Evolutionary conservation across 1,139 yeast genomes (phyloP).

Genomic region (Yamadazyma atlantica): DNA sequence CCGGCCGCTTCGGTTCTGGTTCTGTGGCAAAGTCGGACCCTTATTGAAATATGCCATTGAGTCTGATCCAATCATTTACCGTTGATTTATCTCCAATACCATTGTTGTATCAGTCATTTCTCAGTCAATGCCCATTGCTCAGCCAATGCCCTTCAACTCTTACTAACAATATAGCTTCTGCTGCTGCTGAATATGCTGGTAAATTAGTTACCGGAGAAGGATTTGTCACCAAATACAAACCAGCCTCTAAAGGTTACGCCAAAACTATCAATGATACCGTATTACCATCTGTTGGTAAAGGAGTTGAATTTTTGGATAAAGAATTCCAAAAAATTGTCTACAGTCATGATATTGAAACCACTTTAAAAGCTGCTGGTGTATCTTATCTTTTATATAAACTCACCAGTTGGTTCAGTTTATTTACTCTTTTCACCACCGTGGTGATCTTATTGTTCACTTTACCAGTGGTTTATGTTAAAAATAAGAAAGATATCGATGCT

Average conservation of each 20-base stretch:
- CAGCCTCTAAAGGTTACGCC: conserved; percentile 41
- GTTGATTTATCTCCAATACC: too few species aligned
- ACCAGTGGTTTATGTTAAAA: conserved; percentile 72
- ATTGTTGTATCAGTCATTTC: too few species aligned
- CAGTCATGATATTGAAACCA: conserved; percentile 64
- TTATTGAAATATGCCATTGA: too few species aligned
- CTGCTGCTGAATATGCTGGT: conserved; percentile 69
- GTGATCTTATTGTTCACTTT: conserved; percentile 68
- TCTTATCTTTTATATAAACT: conserved; percentile 68
- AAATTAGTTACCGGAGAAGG: conserved; percentile 70
- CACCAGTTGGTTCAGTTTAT: conserved; percentile 75
- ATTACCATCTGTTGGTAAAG: conserved; percentile 45
- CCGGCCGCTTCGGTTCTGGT: too few species aligned
- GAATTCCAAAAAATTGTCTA: conserved; percentile 60
- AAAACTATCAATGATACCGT: conserved; percentile 38
- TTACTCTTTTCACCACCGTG: conserved; percentile 58
- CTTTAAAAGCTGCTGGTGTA: conserved; percentile 70
- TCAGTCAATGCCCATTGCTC: too few species aligned
- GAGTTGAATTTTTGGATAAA: conserved; percentile 43
- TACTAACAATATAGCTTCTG: conserved; percentile 45
- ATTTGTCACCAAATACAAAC: conserved; percentile 64
- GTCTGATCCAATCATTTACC: too few species aligned
- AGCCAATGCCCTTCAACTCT: too few species aligned
- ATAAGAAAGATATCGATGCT: conserved; percentile 81
- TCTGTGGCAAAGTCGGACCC: too few species aligned